These are phyloP conservation scores for Syncephalastrum racemosum DNA, from an alignment of 371 early-diverging fungal species.

Conservation along the genomic window DNA sequence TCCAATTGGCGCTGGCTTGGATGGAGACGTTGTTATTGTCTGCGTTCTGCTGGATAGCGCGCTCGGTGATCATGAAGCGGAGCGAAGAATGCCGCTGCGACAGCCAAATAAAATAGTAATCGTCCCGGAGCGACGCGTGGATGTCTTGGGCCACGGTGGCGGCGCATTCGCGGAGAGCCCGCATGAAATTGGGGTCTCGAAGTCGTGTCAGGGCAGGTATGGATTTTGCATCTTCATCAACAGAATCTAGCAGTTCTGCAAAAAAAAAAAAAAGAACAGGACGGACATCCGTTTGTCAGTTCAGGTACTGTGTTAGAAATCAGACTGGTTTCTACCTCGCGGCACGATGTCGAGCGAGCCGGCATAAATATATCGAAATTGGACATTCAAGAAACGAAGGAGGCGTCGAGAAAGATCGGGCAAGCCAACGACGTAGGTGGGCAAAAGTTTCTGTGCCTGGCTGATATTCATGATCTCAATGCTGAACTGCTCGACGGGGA, in stretches of 20 bases:
- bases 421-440: slow-evolving; percentile 17
- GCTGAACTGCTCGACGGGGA: slow-evolving; percentile 24
- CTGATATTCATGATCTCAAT: slow-evolving; percentile 20
- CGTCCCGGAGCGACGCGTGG: not conserved
- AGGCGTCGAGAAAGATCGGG: slow-evolving; percentile 23
- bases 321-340: slow-evolving; percentile 2
- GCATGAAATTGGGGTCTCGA: slow-evolving; percentile 41
- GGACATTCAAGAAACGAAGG: slow-evolving; percentile 32
- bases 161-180: slow-evolving; percentile 36
- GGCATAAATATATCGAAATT: slow-evolving; percentile 41
- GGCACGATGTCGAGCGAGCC: slow-evolving; percentile 22
- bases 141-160: slow-evolving; percentile 32
- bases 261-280: not conserved
- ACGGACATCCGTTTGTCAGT: too few species aligned
- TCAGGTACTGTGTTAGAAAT: not conserved
- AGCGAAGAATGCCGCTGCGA: slow-evolving; percentile 37
- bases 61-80: slow-evolving; percentile 35
- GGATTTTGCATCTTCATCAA: slow-evolving; percentile 12
- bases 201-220: slow-evolving; percentile 29
- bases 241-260: not conserved
- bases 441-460: slow-evolving; percentile 6
- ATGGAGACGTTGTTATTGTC: slow-evolving; percentile 41
- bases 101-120: slow-evolving; percentile 38
- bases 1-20: slow-evolving; percentile 37
- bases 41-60: slow-evolving; percentile 33